Base-by-base conservation (phyloP, 140 eudicot species). In the Cichorium intybus region DNA sequence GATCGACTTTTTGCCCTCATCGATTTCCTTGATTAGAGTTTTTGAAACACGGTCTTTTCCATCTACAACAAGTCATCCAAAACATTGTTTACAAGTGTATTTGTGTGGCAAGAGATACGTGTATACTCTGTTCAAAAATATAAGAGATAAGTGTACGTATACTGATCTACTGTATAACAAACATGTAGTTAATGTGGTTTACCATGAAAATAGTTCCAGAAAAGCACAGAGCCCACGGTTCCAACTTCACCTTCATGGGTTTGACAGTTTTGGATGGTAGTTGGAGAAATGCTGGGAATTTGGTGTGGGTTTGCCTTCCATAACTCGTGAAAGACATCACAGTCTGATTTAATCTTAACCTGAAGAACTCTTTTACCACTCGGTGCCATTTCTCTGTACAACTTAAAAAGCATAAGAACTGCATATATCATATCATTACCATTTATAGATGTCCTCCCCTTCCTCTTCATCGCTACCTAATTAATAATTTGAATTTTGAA, bases 161-260 rank as follows among this genome's bases (percentile, higher is more conserved):
- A n/a, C n/a, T n/a, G n/a, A n/a, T n/a, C n/a, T n/a, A n/a, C n/a
- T n/a, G n/a, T n/a, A n/a, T n/a, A n/a, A n/a, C n/a, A n/a, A n/a
- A n/a, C n/a, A n/a, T n/a, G n/a, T n/a, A n/a, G n/a, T n/a, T n/a
- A n/a, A n/a, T 31, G 21, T 16, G 21, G 10, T 22, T 21, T 61
- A 75, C 80, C 80, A 28, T 21, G 58, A 49, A 71, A 33, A n/a
- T 75, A 75, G 60, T 60, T 33, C 81, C 85, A 80, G 4, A 27
- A 20, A 28, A 69, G 43, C 46, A 75, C 28, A 4, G 66, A 68
- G 14, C 76, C 76, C 3, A 24, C 66, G 2, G 56, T 61, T 31
- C 81, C 81, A 24, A 12, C 61, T 23, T 77, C 68, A 15, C 73
- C 68, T 8, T 49, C 56, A 49, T 52, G 77, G 16, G 46, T 18